Evolutionary conservation across 2,329 filamentous ascomycete species (phyloP).

Genomic region (Botrytis galanthina): DNA sequence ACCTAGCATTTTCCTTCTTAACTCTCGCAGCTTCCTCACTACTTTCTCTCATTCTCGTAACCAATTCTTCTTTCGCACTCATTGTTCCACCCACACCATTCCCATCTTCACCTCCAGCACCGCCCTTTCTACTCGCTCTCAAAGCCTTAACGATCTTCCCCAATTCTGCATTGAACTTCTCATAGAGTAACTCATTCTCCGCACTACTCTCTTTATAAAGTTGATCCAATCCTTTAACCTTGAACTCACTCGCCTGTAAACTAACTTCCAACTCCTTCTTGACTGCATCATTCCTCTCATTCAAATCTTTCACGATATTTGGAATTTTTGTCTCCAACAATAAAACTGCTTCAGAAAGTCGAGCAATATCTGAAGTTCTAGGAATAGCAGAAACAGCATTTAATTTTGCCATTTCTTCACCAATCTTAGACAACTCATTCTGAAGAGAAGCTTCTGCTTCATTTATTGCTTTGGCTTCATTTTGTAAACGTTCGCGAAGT

Average conservation of each 20-base stretch:
- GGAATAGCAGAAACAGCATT: conserved; percentile 42
- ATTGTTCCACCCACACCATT: conserved; percentile 51
- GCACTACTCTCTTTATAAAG: conserved; percentile 83
- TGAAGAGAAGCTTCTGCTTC: conserved; percentile 68
- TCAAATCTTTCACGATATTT: conserved; percentile 56
- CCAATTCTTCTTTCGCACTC: conserved; percentile 76
- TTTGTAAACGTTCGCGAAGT: conserved; percentile 79
- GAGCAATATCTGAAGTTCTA: conserved; percentile 36
- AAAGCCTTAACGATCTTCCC: conserved; percentile 77
- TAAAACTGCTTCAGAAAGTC: conserved; percentile 57
- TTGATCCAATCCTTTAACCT: conserved; percentile 80
- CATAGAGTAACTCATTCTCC: conserved; percentile 91
- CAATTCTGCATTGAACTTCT: conserved; percentile 88
- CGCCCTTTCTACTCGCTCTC: conserved; percentile 45
- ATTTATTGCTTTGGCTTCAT: conserved; percentile 72
- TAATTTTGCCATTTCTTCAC: conserved; percentile 70
- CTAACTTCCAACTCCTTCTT: conserved; percentile 70
- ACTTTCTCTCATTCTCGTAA: conserved; percentile 66
- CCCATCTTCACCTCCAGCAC: background rate
- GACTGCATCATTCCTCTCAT: conserved; percentile 59
- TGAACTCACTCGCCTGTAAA: conserved; percentile 71
- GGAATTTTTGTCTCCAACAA: conserved; percentile 68
- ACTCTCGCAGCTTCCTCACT: conserved; percentile 74
- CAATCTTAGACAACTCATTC: conserved; percentile 75
- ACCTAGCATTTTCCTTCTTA: conserved; percentile 80